These are phyloP conservation scores for Jimgerdemannia flammicorona DNA, from an alignment of 192 early-diverging fungal species.

Conservation along the genomic window DNA sequence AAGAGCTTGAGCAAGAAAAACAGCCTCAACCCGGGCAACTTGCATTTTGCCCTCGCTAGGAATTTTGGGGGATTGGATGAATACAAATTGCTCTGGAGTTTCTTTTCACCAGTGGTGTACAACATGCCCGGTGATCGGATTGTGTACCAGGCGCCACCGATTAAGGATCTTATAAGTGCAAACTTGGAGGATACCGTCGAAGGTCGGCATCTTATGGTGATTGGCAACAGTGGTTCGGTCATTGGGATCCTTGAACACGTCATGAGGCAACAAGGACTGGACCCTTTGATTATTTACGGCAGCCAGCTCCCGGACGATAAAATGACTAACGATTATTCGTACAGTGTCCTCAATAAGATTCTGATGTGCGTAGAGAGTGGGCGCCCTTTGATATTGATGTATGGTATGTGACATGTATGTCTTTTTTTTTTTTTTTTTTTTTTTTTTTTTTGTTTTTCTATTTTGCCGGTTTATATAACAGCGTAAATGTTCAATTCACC, in stretches of 20 bases:
- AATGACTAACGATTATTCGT: slow-evolving; percentile 10
- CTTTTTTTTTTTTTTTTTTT: background rate
- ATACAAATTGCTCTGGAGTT: background rate
- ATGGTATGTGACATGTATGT: background rate
- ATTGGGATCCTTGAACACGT: background rate
- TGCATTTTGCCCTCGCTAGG: background rate
- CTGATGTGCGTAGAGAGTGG: background rate
- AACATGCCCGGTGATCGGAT: background rate
- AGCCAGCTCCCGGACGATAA: slow-evolving; percentile 18
- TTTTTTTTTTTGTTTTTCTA: too few relatives aligned
- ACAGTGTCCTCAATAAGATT: slow-evolving; percentile 18
- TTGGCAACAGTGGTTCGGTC: slow-evolving; percentile 11
- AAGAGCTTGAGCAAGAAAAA: slow-evolving; percentile 12
- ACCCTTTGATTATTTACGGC: slow-evolving; percentile 15
- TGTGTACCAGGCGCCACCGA: background rate
- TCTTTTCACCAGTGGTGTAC: background rate
- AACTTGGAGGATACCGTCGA: background rate
- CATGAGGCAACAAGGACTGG: background rate
- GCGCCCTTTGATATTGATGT: background rate
- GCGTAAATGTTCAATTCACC: too few relatives aligned
- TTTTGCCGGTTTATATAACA: too few relatives aligned
- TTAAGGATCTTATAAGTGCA: background rate
- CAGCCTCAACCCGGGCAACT: background rate
- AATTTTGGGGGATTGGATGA: background rate
- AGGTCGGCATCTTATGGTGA: slow-evolving; percentile 15